These are phyloP conservation scores for Thermomucor indicae-seudaticae DNA, from an alignment of 371 early-diverging fungal genomes.

Conservation along the genomic window DNA sequence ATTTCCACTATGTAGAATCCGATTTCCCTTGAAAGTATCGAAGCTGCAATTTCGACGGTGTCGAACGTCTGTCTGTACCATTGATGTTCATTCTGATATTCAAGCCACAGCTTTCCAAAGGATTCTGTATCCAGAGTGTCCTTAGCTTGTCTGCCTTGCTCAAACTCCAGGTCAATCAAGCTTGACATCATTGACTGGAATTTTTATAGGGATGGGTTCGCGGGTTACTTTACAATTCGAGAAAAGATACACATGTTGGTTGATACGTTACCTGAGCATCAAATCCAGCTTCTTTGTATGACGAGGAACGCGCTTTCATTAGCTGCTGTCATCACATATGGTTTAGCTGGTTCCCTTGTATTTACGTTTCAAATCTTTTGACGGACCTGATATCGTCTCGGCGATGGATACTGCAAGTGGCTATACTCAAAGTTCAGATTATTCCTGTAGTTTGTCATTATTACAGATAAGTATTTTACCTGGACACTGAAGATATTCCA, in stretches of 20 bases:
- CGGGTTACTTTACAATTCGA: background rate
- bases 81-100: slow-evolving; percentile 13
- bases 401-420: too few species aligned
- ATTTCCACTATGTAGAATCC: slow-evolving; percentile 17
- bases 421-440: too few species aligned
- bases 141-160: background rate
- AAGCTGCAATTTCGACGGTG: background rate
- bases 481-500: too few species aligned
- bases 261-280: background rate
- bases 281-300: background rate
- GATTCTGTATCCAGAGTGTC: slow-evolving; percentile 8
- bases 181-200: slow-evolving; percentile 17
- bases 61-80: slow-evolving; percentile 5
- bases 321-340: too few species aligned
- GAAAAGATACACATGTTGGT: background rate
- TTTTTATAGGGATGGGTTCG: background rate
- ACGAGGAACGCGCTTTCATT: too few species aligned
- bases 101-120: slow-evolving; percentile 29
- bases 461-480: too few species aligned
- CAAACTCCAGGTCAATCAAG: slow-evolving; percentile 20
- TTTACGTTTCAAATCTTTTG: background rate
- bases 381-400: too few species aligned
- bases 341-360: background rate
- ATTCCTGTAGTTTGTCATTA: too few species aligned
- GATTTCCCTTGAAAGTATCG: slow-evolving; percentile 7